These are phyloP conservation scores for Dipodascus albidus DNA, from an alignment of 805 yeast genomes.

Conservation along the genomic window DNA sequence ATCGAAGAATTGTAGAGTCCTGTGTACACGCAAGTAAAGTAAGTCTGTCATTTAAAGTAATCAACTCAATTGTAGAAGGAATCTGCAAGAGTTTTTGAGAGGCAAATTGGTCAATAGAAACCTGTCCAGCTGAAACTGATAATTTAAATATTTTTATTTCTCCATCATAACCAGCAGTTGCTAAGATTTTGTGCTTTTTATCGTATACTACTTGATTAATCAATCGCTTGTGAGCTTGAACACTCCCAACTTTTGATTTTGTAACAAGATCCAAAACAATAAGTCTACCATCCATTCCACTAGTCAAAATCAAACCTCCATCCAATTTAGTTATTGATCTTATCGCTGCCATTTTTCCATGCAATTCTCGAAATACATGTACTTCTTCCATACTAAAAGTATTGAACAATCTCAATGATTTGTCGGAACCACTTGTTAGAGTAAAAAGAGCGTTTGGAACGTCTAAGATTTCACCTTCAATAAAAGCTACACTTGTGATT, in stretches of 20 bases:
- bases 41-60: constrained; percentile 17
- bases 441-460: not conserved
- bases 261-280: constrained; percentile 17
- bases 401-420: not conserved
- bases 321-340: constrained; percentile 11
- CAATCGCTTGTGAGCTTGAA: constrained; percentile 30
- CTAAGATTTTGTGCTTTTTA: constrained; percentile 17
- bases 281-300: constrained; percentile 44
- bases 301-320: constrained; percentile 26
- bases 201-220: constrained; percentile 26
- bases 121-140: constrained; percentile 2
- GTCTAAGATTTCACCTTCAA: not conserved
- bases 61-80: constrained; percentile 9
- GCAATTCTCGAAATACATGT: constrained; percentile 1
- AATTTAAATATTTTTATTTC: constrained; percentile 11
- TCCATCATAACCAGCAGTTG: constrained; percentile 26
- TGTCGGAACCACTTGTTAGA: not conserved
- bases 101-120: not conserved
- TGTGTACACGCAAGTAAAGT: constrained; percentile 43
- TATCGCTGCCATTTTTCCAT: constrained; percentile 8
- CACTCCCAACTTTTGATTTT: constrained; percentile 12
- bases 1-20: constrained; percentile 39
- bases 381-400: not conserved
- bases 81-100: constrained; percentile 2
- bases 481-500: not conserved